These are phyloP conservation scores for Lepidium didymum DNA, from an alignment of 345 rosid species.

Conservation along the genomic window DNA sequence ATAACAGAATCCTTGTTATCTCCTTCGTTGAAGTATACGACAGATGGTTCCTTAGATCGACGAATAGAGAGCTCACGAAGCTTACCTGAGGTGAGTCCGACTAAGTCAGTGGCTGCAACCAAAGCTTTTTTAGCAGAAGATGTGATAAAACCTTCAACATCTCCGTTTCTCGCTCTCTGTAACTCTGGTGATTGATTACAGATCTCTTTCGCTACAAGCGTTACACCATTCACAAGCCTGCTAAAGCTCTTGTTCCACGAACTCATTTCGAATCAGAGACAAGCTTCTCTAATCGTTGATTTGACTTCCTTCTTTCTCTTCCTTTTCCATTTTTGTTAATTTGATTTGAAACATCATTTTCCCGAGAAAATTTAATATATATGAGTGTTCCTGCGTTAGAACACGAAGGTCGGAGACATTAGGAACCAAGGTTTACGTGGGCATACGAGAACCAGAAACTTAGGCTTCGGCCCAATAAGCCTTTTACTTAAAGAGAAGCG, in stretches of 20 bases:
- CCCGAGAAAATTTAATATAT: background rate
- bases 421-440: slow-evolving; percentile 31
- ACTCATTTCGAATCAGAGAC: slow-evolving; percentile 26
- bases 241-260: slow-evolving; percentile 42
- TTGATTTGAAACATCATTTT: background rate
- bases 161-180: slow-evolving; percentile 40
- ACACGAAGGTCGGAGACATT: slow-evolving; percentile 29
- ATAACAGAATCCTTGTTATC: background rate
- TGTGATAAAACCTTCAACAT: slow-evolving; percentile 46
- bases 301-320: background rate
- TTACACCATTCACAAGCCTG: slow-evolving; percentile 60
- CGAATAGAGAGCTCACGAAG: slow-evolving; percentile 45
- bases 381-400: slow-evolving; percentile 17
- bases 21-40: slow-evolving; percentile 39
- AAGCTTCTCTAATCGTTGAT: background rate
- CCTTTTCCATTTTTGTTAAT: background rate
- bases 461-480: slow-evolving; percentile 5
- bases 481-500: too few relatives aligned
- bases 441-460: slow-evolving; percentile 17
- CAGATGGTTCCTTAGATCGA: slow-evolving; percentile 53
- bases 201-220: slow-evolving; percentile 72
- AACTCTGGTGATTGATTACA: slow-evolving; percentile 45
- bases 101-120: slow-evolving; percentile 65
- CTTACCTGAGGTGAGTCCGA: slow-evolving; percentile 75
- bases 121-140: slow-evolving; percentile 57